Percentiles rank a stretch among this genome's conserved stretches.
Evolutionary conservation across 371 early-diverging fungal species (phyloP).

Genomic region (Mortierella sp.): DNA sequence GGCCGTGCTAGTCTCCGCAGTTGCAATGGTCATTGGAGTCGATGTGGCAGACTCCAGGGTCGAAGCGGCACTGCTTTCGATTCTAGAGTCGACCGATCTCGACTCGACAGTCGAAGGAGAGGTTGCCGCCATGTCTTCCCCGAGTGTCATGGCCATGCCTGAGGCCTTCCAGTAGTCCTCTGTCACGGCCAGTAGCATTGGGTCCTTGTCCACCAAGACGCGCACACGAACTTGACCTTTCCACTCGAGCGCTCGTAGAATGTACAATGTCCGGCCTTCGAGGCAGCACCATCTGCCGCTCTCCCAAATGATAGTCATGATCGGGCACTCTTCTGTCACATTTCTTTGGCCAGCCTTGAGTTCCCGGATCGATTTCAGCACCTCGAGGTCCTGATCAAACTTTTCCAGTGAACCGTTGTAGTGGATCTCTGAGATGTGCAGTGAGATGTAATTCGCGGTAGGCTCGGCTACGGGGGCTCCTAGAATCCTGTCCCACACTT

Average conservation of each 20-base stretch:
- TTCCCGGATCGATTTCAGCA: slow-evolving; percentile 22
- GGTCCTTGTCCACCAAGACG: slow-evolving; percentile 46
- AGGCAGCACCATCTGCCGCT: slow-evolving; percentile 51
- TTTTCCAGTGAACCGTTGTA: slow-evolving; percentile 33
- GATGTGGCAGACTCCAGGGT: not conserved
- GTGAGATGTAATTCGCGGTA: slow-evolving; percentile 24
- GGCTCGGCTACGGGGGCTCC: slow-evolving; percentile 12
- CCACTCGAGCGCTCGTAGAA: slow-evolving; percentile 37
- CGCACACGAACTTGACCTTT: slow-evolving; percentile 44
- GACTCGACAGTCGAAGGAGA: not conserved
- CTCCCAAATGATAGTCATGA: slow-evolving; percentile 53
- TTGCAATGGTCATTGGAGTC: slow-evolving; percentile 9
- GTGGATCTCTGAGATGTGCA: slow-evolving; percentile 39
- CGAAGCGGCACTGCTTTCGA: too few species aligned
- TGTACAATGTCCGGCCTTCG: slow-evolving; percentile 45
- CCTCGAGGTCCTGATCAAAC: slow-evolving; percentile 34
- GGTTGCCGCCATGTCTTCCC: not conserved
- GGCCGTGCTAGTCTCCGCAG: not conserved
- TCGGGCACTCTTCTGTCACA: slow-evolving; percentile 41
- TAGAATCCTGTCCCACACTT: slow-evolving; percentile 30
- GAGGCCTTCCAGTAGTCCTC: slow-evolving; percentile 50
- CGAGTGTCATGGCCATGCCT: slow-evolving; percentile 18
- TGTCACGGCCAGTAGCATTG: slow-evolving; percentile 40
- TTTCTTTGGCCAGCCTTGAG: slow-evolving; percentile 30
- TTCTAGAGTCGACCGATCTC: not conserved